Conservation (phyloP, 495 filamentous ascomycete genomes). For the Penicillium flavigenum region DNA sequence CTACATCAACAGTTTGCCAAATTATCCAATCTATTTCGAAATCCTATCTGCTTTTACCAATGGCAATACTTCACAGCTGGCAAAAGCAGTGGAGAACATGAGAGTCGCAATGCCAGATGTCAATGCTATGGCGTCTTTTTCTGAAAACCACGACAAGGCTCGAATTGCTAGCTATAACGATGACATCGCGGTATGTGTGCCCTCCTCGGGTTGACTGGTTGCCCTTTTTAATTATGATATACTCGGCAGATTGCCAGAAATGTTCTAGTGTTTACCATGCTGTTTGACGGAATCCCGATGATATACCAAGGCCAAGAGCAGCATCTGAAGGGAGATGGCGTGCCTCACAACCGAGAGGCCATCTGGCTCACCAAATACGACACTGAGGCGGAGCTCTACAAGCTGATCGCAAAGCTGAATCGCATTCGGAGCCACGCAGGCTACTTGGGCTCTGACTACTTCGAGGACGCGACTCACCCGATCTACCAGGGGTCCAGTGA, state of each 20-base stretch:
- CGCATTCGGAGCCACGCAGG: slow-evolving; percentile 57
- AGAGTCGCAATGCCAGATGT: slow-evolving; percentile 55
- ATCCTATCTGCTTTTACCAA: slow-evolving; percentile 60
- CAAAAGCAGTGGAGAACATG: slow-evolving; percentile 49
- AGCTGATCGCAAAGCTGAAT: slow-evolving; percentile 57
- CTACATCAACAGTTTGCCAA: slow-evolving; percentile 54
- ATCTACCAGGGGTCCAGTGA: slow-evolving; percentile 56
- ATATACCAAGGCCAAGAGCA: slow-evolving; percentile 75
- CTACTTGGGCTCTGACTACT: slow-evolving; percentile 45
- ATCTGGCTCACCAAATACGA: slow-evolving; percentile 68
- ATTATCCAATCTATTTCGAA: slow-evolving; percentile 68
- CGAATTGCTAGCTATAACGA: slow-evolving; percentile 55
- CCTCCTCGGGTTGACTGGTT: neutral
- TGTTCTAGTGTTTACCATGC: slow-evolving; percentile 67
- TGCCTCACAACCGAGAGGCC: slow-evolving; percentile 70
- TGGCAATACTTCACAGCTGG: slow-evolving; percentile 50
- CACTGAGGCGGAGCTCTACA: slow-evolving; percentile 59
- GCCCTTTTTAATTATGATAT: neutral
- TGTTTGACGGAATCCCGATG: slow-evolving; percentile 66
- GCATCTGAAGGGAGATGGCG: slow-evolving; percentile 55
- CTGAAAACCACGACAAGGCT: slow-evolving; percentile 74
- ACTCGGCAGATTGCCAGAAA: slow-evolving; percentile 49
- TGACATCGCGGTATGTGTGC: slow-evolving; percentile 40
- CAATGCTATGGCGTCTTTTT: slow-evolving; percentile 64
- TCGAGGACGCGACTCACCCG: slow-evolving; percentile 48